Evolutionary conservation across 2,329 filamentous ascomycete genomes (phyloP).

Genomic region (Hypoxylon sp.): DNA sequence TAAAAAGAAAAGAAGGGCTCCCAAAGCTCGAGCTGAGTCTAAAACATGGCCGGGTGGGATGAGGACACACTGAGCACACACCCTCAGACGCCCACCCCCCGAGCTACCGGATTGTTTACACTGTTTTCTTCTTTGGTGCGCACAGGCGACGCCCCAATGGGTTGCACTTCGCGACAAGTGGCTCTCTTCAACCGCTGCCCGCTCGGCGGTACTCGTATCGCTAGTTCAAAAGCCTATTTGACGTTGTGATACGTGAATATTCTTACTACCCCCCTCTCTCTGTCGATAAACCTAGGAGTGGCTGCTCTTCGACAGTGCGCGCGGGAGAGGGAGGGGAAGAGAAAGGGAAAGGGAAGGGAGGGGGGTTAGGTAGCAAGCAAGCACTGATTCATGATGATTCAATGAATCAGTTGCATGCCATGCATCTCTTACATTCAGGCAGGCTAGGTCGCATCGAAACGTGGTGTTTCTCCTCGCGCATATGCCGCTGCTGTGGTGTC

Average conservation of each 20-base stretch:
- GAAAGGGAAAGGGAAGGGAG: too few species aligned
- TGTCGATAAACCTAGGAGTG: conserved; percentile 24
- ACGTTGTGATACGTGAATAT: conserved; percentile 37
- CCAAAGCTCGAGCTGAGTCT: conserved; percentile 12
- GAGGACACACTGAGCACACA: conserved; percentile 4
- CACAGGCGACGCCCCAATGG: conserved; percentile 1
- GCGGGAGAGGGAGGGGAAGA: neutral
- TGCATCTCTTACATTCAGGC: conserved; percentile 25
- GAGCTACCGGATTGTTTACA: neutral
- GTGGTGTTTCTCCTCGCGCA: conserved; percentile 42
- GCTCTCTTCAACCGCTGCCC: conserved; percentile 1
- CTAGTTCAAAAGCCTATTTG: conserved; percentile 38
- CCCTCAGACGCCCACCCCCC: too few species aligned
- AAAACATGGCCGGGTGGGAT: conserved; percentile 21
- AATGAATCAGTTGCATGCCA: conserved; percentile 21
- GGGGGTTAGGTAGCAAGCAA: neutral
- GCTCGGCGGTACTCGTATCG: conserved; percentile 33
- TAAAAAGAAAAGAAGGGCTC: conserved; percentile 17
- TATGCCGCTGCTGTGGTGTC: conserved; percentile 31
- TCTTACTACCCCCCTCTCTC: conserved; percentile 9
- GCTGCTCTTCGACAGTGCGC: conserved; percentile 14
- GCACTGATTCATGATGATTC: conserved; percentile 10
- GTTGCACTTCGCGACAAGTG: neutral
- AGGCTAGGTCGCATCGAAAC: conserved; percentile 37
- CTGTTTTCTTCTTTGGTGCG: conserved; percentile 1